Evolutionary conservation across 805 yeast species (phyloP).

Genomic region (Saccharomycopsis javanensis): DNA sequence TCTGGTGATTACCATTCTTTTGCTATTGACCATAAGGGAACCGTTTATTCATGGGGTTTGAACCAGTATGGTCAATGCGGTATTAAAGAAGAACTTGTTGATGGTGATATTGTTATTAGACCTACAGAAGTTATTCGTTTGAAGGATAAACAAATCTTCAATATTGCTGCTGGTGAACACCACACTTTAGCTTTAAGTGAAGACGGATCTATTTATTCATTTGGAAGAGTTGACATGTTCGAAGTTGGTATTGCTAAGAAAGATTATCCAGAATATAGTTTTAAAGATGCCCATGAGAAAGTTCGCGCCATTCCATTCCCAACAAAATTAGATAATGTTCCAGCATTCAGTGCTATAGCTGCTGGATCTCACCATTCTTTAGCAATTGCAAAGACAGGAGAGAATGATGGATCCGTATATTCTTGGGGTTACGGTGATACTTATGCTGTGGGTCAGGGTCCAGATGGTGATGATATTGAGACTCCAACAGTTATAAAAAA

Average conservation of each 20-base stretch:
- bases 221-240: slow-evolving; percentile 91
- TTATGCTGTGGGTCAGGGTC: slow-evolving; percentile 92
- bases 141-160: slow-evolving; percentile 43
- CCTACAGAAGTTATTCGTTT: slow-evolving; percentile 71
- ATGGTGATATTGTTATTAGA: slow-evolving; percentile 68
- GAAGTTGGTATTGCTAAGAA: slow-evolving; percentile 74
- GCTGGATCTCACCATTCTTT: slow-evolving; percentile 90
- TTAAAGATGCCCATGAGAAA: slow-evolving; percentile 68
- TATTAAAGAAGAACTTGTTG: slow-evolving; percentile 63
- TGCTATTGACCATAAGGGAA: slow-evolving; percentile 68
- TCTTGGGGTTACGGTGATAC: slow-evolving; percentile 99
- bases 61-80: slow-evolving; percentile 98
- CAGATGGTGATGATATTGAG: slow-evolving; percentile 75
- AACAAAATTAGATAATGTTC: slow-evolving; percentile 50
- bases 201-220: slow-evolving; percentile 66
- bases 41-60: slow-evolving; percentile 85
- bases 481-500: slow-evolving; percentile 83
- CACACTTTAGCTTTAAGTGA: slow-evolving; percentile 71
- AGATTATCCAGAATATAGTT: slow-evolving; percentile 60
- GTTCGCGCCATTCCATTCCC: slow-evolving; percentile 84
- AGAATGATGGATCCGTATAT: slow-evolving; percentile 64
- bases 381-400: slow-evolving; percentile 49
- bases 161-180: slow-evolving; percentile 89
- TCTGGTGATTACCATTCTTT: slow-evolving; percentile 95
- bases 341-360: slow-evolving; percentile 51